Base-by-base conservation (phyloP, 1,284 basidiomycete species). In the Tilletia indica region DNA sequence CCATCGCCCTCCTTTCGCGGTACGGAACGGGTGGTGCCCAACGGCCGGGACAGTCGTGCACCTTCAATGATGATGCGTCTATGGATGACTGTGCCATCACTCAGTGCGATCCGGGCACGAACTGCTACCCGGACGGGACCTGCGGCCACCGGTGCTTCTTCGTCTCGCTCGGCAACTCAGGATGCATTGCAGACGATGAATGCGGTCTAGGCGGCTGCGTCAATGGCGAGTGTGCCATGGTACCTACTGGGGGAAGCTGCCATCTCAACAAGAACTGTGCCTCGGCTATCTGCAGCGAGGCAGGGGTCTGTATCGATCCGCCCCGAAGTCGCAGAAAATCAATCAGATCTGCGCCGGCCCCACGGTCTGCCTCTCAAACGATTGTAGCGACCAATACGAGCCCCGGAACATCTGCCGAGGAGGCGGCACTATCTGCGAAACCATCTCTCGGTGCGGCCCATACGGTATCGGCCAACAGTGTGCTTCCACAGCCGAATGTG, bases 321-420 rank as follows among this genome's bases (percentile, higher is more conserved):
- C 8, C 19, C 11, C 16, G 56, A 14, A 4, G 3, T 12, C 34
- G n/a, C 56, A 25, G n/a, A 31, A 34, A 14, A 58, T 34, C 16
- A 58, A 34, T 14, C n/a, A 58, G 12, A 4, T 58, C 56, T 58
- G 56, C 56, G 56, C 34, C 4, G 16, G 11, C 21, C 14, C 14
- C 25, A 25, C 3, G 25, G n/a, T 31, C n/a, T 58, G 56, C 21
- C 11, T 31, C 6, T 58, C 56, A 4, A 14, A 31, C 56, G 12
- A 31, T 25, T 58, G 56, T 25, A 34, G 34, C 21, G 56, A 21
- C 5, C 25, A 14, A 14, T 31, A 31, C 56, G 34, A 31, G 21
- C 56, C 56, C 56, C 5, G 6, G 21, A 58, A 58, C 56, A 58
- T 58, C 56, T 58, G 56, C 34, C 56, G 25, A 12, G 56, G 56